These are phyloP conservation scores for Lasiosphaeria ovina DNA, from an alignment of 495 filamentous ascomycete species.

Conservation along the genomic window DNA sequence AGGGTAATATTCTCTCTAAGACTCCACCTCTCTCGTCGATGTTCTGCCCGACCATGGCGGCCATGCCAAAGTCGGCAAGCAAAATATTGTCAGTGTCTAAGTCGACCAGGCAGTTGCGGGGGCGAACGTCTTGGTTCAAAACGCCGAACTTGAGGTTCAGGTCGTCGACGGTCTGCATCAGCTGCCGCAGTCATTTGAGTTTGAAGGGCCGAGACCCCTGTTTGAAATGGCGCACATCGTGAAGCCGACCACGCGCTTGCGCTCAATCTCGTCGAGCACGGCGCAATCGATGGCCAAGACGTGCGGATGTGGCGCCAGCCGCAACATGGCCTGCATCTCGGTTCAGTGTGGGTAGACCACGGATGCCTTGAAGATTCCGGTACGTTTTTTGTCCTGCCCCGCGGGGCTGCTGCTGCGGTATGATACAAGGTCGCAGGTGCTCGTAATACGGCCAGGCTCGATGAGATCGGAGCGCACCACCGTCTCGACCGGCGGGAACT, in stretches of 20 bases:
- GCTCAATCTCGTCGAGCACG: constrained; percentile 36
- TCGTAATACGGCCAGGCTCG: constrained; percentile 5
- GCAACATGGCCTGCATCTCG: constrained; percentile 2
- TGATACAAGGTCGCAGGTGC: constrained; percentile 4
- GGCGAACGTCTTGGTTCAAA: constrained; percentile 20
- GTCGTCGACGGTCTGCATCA: constrained; percentile 39
- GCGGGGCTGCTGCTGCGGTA: background rate
- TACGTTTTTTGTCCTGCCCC: too few species aligned
- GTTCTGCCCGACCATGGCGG: constrained; percentile 14
- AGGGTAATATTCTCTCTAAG: constrained; percentile 4
- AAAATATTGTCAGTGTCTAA: constrained; percentile 13
- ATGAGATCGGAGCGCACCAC: constrained; percentile 11
- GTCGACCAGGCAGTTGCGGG: constrained; percentile 17
- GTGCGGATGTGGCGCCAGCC: constrained; percentile 30
- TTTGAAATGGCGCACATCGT: constrained; percentile 39
- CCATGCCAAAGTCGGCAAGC: constrained; percentile 26
- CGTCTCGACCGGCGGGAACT: constrained; percentile 2
- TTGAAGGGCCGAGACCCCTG: constrained; percentile 33
- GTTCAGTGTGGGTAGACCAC: background rate
- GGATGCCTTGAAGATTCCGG: background rate
- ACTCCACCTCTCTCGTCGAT: background rate
- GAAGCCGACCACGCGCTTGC: constrained; percentile 38
- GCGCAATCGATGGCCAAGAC: constrained; percentile 37
- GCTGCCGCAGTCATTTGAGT: constrained; percentile 40
- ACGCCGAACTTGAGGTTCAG: constrained; percentile 42